Evolutionary conservation across 331 rosid species (phyloP), one percentile per base, ranked within the genome.

Genomic region (Pyrus hybrid): DNA sequence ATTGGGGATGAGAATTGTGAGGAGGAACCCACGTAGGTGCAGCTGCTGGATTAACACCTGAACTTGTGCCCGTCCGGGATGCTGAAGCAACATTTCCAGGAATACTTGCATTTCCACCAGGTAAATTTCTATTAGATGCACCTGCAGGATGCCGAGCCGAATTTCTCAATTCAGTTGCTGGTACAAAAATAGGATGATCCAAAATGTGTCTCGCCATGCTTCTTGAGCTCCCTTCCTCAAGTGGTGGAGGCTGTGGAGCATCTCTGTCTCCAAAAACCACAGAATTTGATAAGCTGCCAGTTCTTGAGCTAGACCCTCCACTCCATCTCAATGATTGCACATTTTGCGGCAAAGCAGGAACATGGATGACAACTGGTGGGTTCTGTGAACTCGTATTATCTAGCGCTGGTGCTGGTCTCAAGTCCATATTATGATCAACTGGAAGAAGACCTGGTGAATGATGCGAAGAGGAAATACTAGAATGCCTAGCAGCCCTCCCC

Each of bases 41-140:
- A 80, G 92, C 75, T 35, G 93, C 21, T 22, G 88, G 89, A 88
- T 88, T 91, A 72, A 70, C 64, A 49, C 82, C 77, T n/a, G 91
- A 79, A 83, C 78, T 87, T 32, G 90, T 67, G 7, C 85, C 89
- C 13, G 88, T 30, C 64, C 83, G 85, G 9, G 88, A 86, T 54
- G 97, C 84, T 58, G 97, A 86, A 78, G 88, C 85, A 82, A 81
- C 88, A 83, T 88, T 92, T 66, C 92, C 93, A 8, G 96, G 85
- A 80, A 87, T 77, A 76, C 78, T 77, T 73, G 80, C 71, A 78
- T 74, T 92, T 68, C 81, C 83, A 81, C 79, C 79, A 49, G 79
- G 41, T 23, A 80, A 72, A 70, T 84, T 79, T 73, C 99, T 83
- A 75, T 43, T 29, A 30, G 78, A 47, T 26, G 63, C 67, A 63